These are phyloP conservation scores for Juglanconis sp. DNA, from an alignment of 2,329 filamentous ascomycete species.

Conservation along the genomic window DNA sequence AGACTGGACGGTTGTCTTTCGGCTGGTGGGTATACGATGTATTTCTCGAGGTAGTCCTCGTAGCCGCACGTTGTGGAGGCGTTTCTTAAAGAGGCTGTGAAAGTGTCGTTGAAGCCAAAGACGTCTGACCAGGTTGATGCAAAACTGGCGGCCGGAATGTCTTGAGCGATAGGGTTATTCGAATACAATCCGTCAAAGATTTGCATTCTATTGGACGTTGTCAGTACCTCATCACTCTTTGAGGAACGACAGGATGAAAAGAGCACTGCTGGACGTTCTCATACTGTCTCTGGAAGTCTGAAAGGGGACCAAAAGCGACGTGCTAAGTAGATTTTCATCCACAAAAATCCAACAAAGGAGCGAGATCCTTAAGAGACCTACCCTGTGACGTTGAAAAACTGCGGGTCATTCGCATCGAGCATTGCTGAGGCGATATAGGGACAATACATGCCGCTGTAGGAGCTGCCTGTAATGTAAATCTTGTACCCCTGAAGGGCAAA, in stretches of 20 bases:
- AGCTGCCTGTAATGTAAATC: slow-evolving; percentile 64
- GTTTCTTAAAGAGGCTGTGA: slow-evolving; percentile 45
- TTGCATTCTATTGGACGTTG: slow-evolving; percentile 29
- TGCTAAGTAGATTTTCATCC: neutral
- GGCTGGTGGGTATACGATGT: slow-evolving; percentile 63
- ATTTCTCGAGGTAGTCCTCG: slow-evolving; percentile 52
- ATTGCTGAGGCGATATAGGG: slow-evolving; percentile 66
- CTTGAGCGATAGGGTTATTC: slow-evolving; percentile 37
- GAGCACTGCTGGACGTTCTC: too few species aligned
- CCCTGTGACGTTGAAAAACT: slow-evolving; percentile 56
- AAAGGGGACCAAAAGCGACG: neutral
- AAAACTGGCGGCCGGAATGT: slow-evolving; percentile 51
- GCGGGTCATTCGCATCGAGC: slow-evolving; percentile 60
- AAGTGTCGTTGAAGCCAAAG: slow-evolving; percentile 59
- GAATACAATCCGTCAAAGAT: slow-evolving; percentile 67
- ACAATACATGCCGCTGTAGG: slow-evolving; percentile 58
- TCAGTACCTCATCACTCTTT: neutral
- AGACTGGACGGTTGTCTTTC: slow-evolving; percentile 49
- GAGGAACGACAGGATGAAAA: too few species aligned
- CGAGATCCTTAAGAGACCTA: neutral
- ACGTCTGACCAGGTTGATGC: slow-evolving; percentile 56
- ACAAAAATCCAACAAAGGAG: neutral
- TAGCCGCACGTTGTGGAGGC: slow-evolving; percentile 57
- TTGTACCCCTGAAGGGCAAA: slow-evolving; percentile 62
- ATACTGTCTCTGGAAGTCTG: too few species aligned